phyloP scores from a whole-genome alignment of 768 basidiomycete genomes.

The Guyanaporus albipodus region DNA sequence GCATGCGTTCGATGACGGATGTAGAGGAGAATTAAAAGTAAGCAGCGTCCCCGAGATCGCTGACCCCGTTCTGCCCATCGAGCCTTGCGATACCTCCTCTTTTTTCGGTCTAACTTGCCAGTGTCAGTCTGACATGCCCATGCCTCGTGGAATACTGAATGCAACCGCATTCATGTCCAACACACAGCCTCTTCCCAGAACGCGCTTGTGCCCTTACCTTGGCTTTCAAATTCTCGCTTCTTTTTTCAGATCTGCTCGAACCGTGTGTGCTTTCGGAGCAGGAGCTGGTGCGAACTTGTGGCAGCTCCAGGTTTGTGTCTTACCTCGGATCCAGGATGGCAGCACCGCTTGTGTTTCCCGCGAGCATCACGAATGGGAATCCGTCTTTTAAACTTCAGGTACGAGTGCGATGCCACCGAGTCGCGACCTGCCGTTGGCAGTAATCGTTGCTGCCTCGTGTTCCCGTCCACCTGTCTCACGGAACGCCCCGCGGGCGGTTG shows the following conservation, averaged over 20 bases:
- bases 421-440: constrained; percentile 7
- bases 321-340: constrained; percentile 16
- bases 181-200: background rate
- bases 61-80: background rate
- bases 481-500: constrained; percentile 10
- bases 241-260: background rate
- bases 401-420: constrained; percentile 1
- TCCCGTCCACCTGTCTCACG: constrained; percentile 19
- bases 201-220: background rate
- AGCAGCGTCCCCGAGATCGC: background rate
- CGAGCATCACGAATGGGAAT: constrained; percentile 6
- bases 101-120: background rate
- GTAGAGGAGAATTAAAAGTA: background rate
- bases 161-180: background rate
- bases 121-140: constrained; percentile 5
- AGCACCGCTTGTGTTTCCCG: constrained; percentile 4
- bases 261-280: background rate
- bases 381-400: background rate
- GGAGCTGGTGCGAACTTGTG: background rate
- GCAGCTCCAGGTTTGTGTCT: background rate
- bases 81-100: background rate
- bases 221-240: background rate
- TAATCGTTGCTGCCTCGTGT: constrained; percentile 27
- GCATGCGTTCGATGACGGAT: background rate
- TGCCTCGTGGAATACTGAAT: constrained; percentile 7